These are phyloP conservation scores for Trametes hirsuta DNA, from an alignment of 1,284 basidiomycete genomes.

Conservation along the genomic window DNA sequence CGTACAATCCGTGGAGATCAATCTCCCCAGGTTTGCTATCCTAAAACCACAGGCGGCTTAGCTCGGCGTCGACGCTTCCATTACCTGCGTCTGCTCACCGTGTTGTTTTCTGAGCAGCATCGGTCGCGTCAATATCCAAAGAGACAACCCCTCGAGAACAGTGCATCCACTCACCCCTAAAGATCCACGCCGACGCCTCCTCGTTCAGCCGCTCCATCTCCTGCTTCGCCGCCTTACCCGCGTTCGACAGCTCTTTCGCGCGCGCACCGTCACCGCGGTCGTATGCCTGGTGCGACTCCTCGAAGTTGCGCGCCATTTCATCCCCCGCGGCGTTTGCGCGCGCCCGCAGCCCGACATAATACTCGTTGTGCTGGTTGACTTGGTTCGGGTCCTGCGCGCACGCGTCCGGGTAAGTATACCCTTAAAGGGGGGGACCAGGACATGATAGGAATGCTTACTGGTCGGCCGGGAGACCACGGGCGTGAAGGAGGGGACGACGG, in stretches of 20 bases:
- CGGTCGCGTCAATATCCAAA: not conserved
- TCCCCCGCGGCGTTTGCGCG: conserved; percentile 77
- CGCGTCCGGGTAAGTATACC: not conserved
- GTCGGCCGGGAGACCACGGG: conserved; percentile 23
- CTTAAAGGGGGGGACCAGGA: not conserved
- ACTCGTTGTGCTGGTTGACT: conserved; percentile 68
- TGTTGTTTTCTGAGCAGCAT: conserved; percentile 76
- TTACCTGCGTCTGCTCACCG: conserved; percentile 40
- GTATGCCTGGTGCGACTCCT: conserved; percentile 72
- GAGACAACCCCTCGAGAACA: not conserved
- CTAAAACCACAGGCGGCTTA: conserved; percentile 37
- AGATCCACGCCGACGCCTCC: conserved; percentile 92
- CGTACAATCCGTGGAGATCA: conserved; percentile 91
- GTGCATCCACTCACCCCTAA: conserved; percentile 53
- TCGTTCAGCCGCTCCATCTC: conserved; percentile 84
- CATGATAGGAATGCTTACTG: conserved; percentile 2
- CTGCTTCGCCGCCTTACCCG: conserved; percentile 83
- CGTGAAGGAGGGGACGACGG: conserved; percentile 20
- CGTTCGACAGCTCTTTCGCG: conserved; percentile 83
- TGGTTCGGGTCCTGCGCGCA: conserved; percentile 58
- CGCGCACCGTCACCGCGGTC: conserved; percentile 70
- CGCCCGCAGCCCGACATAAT: conserved; percentile 72
- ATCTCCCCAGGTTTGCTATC: conserved; percentile 76
- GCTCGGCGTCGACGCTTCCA: not conserved
- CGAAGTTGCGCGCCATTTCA: conserved; percentile 71